Conservation (phyloP, 768 basidiomycete genomes). For the Coprinopsis cinerea region DNA sequence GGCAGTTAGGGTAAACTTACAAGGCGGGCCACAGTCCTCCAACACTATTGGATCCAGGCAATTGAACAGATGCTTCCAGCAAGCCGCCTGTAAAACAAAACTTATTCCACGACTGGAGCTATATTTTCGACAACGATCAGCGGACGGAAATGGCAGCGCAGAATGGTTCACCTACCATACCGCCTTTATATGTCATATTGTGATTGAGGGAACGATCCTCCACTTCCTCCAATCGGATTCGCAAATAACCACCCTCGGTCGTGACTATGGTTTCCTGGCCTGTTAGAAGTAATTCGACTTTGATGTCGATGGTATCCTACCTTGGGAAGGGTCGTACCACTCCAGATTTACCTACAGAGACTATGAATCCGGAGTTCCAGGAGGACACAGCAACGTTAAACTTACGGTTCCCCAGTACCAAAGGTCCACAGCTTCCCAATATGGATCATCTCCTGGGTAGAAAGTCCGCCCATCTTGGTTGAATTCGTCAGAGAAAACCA, state of each 20-base stretch:
- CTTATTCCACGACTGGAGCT: conserved; percentile 33
- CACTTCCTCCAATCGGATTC: conserved; percentile 51
- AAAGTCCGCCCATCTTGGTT: conserved; percentile 57
- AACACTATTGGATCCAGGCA: conserved; percentile 27
- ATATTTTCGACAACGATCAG: neutral
- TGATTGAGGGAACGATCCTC: conserved; percentile 41
- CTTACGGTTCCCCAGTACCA: conserved; percentile 51
- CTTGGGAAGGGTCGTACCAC: conserved; percentile 55
- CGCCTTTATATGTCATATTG: conserved; percentile 54
- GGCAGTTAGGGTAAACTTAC: conserved; percentile 18
- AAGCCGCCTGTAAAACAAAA: conserved; percentile 73
- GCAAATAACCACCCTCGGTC: conserved; percentile 63
- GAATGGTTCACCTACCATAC: conserved; percentile 30
- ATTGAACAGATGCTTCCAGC: conserved; percentile 37
- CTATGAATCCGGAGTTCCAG: neutral
- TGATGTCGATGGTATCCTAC: conserved; percentile 14
- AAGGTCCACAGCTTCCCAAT: conserved; percentile 42
- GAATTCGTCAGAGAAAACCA: conserved; percentile 73
- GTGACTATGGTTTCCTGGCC: conserved; percentile 27
- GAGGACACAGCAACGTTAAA: conserved; percentile 15
- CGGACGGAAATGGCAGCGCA: neutral
- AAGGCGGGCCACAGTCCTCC: conserved; percentile 47
- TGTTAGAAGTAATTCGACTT: no score
- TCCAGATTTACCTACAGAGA: conserved; percentile 57
- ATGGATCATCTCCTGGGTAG: conserved; percentile 54